A percentile compares a stretch with the other conserved stretches of the same genome.
These are phyloP conservation scores for Phytopythium sindhum DNA, from an alignment of 352 stramenopile species.

Conservation along the genomic window DNA sequence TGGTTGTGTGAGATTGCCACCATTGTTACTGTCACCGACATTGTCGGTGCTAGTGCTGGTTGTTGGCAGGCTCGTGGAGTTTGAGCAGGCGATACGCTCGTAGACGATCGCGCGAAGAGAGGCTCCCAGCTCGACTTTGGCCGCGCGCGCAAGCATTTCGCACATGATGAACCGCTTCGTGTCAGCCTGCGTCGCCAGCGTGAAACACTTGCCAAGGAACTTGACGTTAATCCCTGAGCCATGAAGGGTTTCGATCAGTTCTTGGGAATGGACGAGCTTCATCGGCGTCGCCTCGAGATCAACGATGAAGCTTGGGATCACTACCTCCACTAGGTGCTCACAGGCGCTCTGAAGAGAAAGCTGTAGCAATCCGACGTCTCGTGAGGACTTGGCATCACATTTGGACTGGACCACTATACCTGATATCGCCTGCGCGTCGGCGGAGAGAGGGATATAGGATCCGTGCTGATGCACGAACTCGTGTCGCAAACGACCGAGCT, in stretches of 20 bases:
- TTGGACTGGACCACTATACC: not conserved
- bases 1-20: not conserved
- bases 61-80: not conserved
- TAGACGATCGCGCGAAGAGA: slow-evolving; percentile 31
- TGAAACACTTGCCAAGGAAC: slow-evolving; percentile 56
- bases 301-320: slow-evolving; percentile 46
- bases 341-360: slow-evolving; percentile 29
- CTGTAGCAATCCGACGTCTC: slow-evolving; percentile 34
- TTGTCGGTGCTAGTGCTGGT: not conserved
- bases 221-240: slow-evolving; percentile 51
- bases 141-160: slow-evolving; percentile 60
- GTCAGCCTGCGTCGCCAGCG: slow-evolving; percentile 40
- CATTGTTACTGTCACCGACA: not conserved
- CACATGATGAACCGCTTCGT: slow-evolving; percentile 38
- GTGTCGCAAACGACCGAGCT: slow-evolving; percentile 19
- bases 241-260: slow-evolving; percentile 43
- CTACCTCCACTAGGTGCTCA: slow-evolving; percentile 32
- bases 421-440: slow-evolving; percentile 10
- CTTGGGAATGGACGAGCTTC: slow-evolving; percentile 31
- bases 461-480: slow-evolving; percentile 50
- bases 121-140: slow-evolving; percentile 46
- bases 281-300: slow-evolving; percentile 29
- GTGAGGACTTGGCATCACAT: slow-evolving; percentile 8
- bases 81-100: slow-evolving; percentile 9
- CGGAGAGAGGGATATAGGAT: slow-evolving; percentile 28